A percentile compares a stretch with the other conserved stretches of the same genome.
Evolutionary conservation across 345 rosid genomes (phyloP).

Genomic region (Aquilaria sinensis): DNA sequence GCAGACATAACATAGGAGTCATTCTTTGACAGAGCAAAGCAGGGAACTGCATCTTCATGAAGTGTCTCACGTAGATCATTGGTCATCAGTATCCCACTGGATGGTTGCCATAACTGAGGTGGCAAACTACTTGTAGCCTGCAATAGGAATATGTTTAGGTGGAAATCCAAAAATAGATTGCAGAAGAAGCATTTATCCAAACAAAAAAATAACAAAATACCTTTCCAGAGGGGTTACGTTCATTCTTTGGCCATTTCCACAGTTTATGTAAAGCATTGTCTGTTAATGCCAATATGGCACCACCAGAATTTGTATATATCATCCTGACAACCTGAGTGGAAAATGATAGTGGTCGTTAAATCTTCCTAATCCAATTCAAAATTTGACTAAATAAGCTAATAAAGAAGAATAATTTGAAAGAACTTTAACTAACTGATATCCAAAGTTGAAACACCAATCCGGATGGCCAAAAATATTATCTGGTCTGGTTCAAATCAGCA

Average conservation of each 20-base stretch:
- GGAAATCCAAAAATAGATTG: not conserved
- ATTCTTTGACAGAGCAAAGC: constrained; percentile 87
- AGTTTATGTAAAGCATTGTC: constrained; percentile 53
- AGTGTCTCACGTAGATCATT: constrained; percentile 43
- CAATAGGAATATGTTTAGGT: constrained; percentile 10
- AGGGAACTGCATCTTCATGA: constrained; percentile 61
- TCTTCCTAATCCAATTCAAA: too few species aligned
- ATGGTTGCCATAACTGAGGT: constrained; percentile 62
- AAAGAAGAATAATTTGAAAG: constrained; percentile 3
- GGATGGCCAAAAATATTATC: not conserved
- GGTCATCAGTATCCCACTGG: constrained; percentile 58
- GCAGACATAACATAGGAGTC: constrained; percentile 90
- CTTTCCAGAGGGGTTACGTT: constrained; percentile 49
- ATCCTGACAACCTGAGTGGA: constrained; percentile 48
- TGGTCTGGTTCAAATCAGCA: not conserved
- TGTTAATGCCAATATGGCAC: constrained; percentile 53
- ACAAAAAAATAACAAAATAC: constrained; percentile 18
- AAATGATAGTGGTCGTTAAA: not conserved
- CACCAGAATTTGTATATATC: constrained; percentile 63
- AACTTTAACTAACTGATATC: not conserved
- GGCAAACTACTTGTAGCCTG: constrained; percentile 48
- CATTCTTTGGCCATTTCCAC: constrained; percentile 65
- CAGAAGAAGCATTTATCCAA: not conserved
- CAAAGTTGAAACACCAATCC: not conserved
- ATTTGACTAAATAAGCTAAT: not conserved